phyloP scores from a whole-genome alignment of 352 stramenopile species.

The Globisporangium splendens region DNA sequence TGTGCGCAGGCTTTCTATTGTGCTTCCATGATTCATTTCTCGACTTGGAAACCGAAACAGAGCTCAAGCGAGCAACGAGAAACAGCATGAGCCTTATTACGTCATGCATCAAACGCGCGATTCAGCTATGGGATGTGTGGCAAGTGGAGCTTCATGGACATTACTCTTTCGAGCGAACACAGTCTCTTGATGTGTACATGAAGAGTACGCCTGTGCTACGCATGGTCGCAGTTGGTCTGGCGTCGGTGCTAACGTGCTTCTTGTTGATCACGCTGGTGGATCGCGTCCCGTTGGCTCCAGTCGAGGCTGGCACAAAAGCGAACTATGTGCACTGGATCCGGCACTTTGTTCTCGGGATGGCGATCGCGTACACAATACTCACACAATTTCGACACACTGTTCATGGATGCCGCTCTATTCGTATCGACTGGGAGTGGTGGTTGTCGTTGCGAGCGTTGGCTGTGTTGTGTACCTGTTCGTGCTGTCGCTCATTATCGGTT shows the following conservation, averaged over 20 bases:
- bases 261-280: constrained; percentile 7
- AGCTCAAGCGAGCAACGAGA: too few species aligned
- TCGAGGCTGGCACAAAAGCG: background rate
- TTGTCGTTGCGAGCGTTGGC: too few species aligned
- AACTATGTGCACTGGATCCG: constrained; percentile 11
- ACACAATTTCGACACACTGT: background rate
- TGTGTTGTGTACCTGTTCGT: too few species aligned
- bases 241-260: constrained; percentile 11
- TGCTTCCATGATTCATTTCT: too few species aligned
- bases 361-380: background rate
- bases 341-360: background rate
- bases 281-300: constrained; percentile 2
- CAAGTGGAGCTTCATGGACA: constrained; percentile 21
- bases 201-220: background rate
- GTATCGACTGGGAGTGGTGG: too few species aligned
- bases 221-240: constrained; percentile 5
- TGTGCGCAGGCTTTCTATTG: too few species aligned
- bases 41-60: too few species aligned
- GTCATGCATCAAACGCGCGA: too few species aligned
- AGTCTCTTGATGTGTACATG: background rate
- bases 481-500: too few species aligned
- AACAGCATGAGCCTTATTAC: too few species aligned
- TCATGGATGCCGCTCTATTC: background rate
- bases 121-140: too few species aligned
- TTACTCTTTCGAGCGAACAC: constrained; percentile 14